Conservation (phyloP, 208 protist species). For the Trypanosoma vivax region DNA sequence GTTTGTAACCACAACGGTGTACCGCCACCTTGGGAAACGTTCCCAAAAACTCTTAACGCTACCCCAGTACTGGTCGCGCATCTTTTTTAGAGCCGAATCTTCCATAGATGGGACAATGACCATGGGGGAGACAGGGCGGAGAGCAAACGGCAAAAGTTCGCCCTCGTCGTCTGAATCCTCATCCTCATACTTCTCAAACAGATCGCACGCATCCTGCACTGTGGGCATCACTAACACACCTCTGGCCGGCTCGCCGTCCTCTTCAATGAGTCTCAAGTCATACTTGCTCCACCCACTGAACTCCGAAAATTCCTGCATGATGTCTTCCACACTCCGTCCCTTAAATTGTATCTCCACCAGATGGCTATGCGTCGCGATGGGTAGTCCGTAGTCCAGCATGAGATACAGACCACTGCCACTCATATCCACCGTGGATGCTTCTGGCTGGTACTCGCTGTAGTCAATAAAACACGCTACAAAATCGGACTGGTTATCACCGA, state of each 20-base stretch:
- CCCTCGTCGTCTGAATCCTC: constrained; percentile 85
- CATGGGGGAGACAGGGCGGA: constrained; percentile 66
- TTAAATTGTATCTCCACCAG: constrained; percentile 62
- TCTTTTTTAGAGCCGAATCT: constrained; percentile 62
- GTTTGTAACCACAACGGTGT: constrained; percentile 77
- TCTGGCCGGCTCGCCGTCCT: constrained; percentile 47
- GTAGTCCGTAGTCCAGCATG: constrained; percentile 65
- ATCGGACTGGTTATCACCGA: constrained; percentile 26
- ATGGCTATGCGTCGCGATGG: constrained; percentile 69
- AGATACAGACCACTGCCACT: constrained; percentile 74
- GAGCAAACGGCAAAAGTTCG: constrained; percentile 67
- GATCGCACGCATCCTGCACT: constrained; percentile 69
- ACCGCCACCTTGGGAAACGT: constrained; percentile 45
- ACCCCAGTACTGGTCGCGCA: constrained; percentile 67
- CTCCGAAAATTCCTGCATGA: constrained; percentile 63
- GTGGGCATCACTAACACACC: constrained; percentile 77
- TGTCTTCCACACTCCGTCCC: constrained; percentile 43
- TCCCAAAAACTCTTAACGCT: constrained; percentile 69
- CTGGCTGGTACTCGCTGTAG: constrained; percentile 62
- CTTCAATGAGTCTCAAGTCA: constrained; percentile 73
- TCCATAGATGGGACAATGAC: constrained; percentile 69
- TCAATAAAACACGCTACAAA: constrained; percentile 72
- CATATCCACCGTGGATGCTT: constrained; percentile 54
- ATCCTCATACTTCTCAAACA: constrained; percentile 85
- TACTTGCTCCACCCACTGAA: constrained; percentile 75